phyloP scores from a whole-genome alignment of 106 monocot genomes.

The Dioscorea dumetorum region DNA sequence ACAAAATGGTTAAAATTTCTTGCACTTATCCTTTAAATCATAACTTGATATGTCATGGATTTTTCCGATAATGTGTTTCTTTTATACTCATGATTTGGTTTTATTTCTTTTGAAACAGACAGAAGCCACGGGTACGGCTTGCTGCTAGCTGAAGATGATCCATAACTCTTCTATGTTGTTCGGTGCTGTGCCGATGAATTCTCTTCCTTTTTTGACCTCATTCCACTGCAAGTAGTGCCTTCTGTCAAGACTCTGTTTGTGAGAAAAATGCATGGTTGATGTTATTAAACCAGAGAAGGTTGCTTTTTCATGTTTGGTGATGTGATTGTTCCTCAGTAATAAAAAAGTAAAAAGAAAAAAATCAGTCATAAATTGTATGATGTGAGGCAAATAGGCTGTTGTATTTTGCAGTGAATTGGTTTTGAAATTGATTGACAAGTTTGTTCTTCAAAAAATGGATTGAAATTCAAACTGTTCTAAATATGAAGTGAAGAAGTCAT shows the following conservation, averaged over 20 bases:
- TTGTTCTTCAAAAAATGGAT: too few species aligned
- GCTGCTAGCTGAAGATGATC: neutral
- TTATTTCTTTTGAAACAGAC: neutral
- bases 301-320: neutral
- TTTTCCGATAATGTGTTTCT: neutral
- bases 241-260: neutral
- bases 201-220: neutral
- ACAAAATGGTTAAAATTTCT: neutral
- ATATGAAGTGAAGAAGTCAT: too few species aligned
- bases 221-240: neutral
- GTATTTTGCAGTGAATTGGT: too few species aligned
- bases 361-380: too few species aligned
- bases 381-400: too few species aligned
- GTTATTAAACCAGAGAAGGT: too few species aligned
- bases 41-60: neutral
- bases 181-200: neutral
- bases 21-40: neutral
- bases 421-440: too few species aligned
- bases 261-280: neutral
- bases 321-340: neutral
- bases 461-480: too few species aligned
- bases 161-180: neutral
- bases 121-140: neutral
- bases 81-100: neutral
- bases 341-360: too few species aligned